phyloP scores from a whole-genome alignment of 2,329 filamentous ascomycete genomes.

The Ceratocystis eucalypticola region DNA sequence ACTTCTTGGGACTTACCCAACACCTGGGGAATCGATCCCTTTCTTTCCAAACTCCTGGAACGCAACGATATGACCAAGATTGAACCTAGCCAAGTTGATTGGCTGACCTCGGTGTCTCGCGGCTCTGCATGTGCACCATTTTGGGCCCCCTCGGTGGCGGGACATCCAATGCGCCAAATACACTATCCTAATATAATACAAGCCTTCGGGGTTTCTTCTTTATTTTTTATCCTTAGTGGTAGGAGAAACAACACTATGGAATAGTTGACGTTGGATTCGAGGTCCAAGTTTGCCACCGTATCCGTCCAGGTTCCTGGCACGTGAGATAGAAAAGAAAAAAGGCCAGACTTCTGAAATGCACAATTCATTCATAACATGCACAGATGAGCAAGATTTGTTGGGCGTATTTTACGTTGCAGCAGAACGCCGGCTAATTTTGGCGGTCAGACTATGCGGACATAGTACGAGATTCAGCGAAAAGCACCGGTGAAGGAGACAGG shows the following conservation, averaged over 20 bases:
- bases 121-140: background rate
- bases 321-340: background rate
- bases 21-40: constrained; percentile 90
- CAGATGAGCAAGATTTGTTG: no score
- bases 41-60: constrained; percentile 81
- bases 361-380: background rate
- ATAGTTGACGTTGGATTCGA: background rate
- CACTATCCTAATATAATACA: background rate
- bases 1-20: constrained; percentile 86
- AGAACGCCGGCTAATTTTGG: no score
- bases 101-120: constrained; percentile 30
- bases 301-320: background rate
- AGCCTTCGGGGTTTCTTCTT: constrained; percentile 3
- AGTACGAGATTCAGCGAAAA: no score
- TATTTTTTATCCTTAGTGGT: background rate
- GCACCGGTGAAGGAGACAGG: background rate
- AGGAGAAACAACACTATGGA: background rate
- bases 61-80: constrained; percentile 90
- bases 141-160: no score
- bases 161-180: background rate
- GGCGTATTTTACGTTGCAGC: no score
- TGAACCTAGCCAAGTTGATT: constrained; percentile 29
- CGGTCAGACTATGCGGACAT: no score
- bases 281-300: background rate
- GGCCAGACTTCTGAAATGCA: background rate